These are phyloP conservation scores for Lactarius evosmus DNA, from an alignment of 768 basidiomycete genomes.

Conservation along the genomic window DNA sequence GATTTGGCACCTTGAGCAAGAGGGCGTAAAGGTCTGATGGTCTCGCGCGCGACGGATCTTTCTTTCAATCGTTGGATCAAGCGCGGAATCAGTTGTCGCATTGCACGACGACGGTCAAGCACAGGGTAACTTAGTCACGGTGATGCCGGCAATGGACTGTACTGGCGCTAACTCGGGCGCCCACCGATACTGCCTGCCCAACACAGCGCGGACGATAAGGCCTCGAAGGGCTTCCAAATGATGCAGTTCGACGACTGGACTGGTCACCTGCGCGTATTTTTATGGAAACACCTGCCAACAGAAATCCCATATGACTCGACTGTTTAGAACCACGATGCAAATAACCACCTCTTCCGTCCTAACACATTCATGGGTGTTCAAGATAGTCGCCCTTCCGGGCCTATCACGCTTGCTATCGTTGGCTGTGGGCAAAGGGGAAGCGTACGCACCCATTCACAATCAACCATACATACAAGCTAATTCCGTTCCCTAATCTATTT, in stretches of 20 bases:
- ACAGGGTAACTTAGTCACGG: too few relatives aligned
- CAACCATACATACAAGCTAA: background rate
- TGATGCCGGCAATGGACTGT: background rate
- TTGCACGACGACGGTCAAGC: conserved; percentile 29
- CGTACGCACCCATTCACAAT: conserved; percentile 39
- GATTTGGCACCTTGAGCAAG: conserved; percentile 17
- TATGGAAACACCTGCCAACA: background rate
- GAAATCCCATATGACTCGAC: background rate
- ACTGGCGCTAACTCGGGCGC: too few relatives aligned
- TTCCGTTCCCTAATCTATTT: background rate
- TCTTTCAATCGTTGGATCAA: conserved; percentile 46
- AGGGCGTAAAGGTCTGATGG: conserved; percentile 17
- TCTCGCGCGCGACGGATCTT: conserved; percentile 25
- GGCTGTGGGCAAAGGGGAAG: conserved; percentile 84
- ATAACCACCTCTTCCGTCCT: background rate
- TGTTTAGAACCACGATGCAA: background rate
- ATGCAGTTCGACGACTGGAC: background rate
- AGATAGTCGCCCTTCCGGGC: conserved; percentile 29
- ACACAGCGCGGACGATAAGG: background rate
- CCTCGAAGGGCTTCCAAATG: background rate
- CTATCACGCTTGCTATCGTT: conserved; percentile 70
- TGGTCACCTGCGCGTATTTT: background rate
- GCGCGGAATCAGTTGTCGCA: conserved; percentile 73
- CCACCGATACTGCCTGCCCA: background rate
- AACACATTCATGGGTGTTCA: conserved; percentile 30